Conservation (phyloP, 2,329 filamentous ascomycete genomes). For the Talaromyces verruculosus region DNA sequence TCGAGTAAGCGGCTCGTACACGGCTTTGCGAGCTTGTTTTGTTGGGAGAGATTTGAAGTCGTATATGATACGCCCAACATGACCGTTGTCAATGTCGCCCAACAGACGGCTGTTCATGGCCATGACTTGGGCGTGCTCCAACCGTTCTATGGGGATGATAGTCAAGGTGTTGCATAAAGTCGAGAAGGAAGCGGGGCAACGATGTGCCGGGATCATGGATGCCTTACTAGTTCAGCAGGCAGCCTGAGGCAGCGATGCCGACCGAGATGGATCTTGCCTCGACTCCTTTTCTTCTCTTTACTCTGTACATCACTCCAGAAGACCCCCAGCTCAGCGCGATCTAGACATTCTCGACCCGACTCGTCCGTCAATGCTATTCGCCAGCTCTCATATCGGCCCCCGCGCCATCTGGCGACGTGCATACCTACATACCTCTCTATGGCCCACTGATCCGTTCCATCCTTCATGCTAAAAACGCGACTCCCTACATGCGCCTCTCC, state of each 20-base stretch:
- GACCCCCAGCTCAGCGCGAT: background rate
- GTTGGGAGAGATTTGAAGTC: constrained; percentile 28
- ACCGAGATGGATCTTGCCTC: background rate
- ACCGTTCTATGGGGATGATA: background rate
- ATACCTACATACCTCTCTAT: constrained; percentile 16
- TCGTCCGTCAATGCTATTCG: background rate
- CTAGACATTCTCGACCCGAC: background rate
- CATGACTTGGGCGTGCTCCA: background rate
- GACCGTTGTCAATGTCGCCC: background rate
- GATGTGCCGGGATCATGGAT: background rate
- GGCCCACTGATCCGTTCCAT: constrained; percentile 1
- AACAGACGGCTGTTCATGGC: background rate
- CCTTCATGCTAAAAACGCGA: constrained; percentile 11
- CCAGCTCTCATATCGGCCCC: background rate
- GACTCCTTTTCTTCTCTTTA: background rate
- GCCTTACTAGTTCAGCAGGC: background rate
- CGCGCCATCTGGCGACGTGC: background rate
- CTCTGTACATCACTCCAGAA: background rate
- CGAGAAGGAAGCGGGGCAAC: background rate
- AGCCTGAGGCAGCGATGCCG: background rate
- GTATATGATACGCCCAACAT: background rate
- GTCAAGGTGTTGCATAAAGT: background rate
- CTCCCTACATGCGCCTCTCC: background rate
- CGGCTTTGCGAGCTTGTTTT: constrained; percentile 26
- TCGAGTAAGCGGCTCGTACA: constrained; percentile 20